These are phyloP conservation scores for sunflower (Helianthus annuus) DNA, from an alignment of 129 eudicot species.

Conservation along the genomic window HanXRQr2.0-SUNRISE NC_035444.2:1790001-1790500, in stretches of 20 bases:
- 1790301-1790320: not conserved
- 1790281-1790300: not conserved
- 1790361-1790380: not conserved
- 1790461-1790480: constrained; percentile 75
- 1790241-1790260: not conserved
- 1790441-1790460: not conserved
- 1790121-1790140: no score
- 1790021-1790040: no score
- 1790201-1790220: no score
- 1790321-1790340: constrained; percentile 1
- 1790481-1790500: constrained; percentile 99
- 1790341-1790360: not conserved
- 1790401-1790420: constrained; percentile 14
- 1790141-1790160: no score
- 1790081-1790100: no score
- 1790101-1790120: no score
- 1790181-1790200: no score
- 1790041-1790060: no score
- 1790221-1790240: not conserved
- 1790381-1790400: constrained; percentile 1
- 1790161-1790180: no score
- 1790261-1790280: not conserved
- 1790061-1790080: no score
- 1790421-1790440: not conserved
- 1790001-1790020: no score